These are phyloP conservation scores for Coemansia nantahalensis DNA, from an alignment of 192 early-diverging fungal genomes.

Conservation along the genomic window DNA sequence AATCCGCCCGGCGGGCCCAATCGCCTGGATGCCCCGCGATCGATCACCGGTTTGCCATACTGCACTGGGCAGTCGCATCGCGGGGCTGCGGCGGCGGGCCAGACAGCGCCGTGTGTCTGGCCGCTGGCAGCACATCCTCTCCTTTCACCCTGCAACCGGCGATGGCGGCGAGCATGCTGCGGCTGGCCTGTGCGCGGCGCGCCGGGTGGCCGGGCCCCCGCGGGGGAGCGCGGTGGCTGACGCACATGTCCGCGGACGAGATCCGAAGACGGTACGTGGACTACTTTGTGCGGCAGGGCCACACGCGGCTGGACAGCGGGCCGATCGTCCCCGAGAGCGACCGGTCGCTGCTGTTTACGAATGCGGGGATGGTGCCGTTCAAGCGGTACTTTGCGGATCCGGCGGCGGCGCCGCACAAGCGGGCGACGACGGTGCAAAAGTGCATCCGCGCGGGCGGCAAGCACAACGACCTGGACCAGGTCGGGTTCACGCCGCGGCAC, in stretches of 20 bases:
- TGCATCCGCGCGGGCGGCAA: conserved; percentile 98
- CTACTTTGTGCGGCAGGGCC: conserved; percentile 72
- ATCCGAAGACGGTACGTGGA: conserved; percentile 86
- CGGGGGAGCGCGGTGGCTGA: conserved; percentile 2
- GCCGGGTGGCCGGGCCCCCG: neutral
- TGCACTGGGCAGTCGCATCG: no score
- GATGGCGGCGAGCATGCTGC: no score
- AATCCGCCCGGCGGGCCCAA: no score
- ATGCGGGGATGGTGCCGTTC: conserved; percentile 97
- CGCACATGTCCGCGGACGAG: conserved; percentile 55
- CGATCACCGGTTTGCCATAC: no score
- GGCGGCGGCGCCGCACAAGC: conserved; percentile 77
- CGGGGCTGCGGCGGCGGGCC: no score
- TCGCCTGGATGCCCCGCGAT: no score
- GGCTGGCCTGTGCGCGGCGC: neutral
- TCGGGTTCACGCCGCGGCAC: conserved; percentile 93
- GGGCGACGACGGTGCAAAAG: conserved; percentile 93
- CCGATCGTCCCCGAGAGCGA: conserved; percentile 92
- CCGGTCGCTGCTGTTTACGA: conserved; percentile 91
- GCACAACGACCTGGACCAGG: conserved; percentile 98
- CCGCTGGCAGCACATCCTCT: no score
- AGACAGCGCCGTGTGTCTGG: no score
- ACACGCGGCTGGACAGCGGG: conserved; percentile 73
- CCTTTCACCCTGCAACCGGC: no score
- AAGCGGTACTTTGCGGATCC: conserved; percentile 93